Conservation (phyloP, 2,329 filamentous ascomycete species). For the Curvularia sp. region DNA sequence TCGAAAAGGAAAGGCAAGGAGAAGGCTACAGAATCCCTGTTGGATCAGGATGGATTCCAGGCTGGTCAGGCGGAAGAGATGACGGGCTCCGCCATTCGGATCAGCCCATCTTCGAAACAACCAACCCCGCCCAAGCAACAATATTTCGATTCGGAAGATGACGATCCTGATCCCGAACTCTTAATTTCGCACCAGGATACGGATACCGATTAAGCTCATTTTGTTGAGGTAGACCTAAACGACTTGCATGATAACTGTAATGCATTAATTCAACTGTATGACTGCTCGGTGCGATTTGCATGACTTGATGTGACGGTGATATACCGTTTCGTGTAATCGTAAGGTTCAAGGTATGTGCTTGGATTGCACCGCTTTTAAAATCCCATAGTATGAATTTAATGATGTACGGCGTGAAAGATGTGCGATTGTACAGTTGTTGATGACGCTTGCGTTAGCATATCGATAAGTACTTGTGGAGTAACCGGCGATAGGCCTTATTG, state of each 20-base stretch:
- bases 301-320: background rate
- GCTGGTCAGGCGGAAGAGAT: constrained; percentile 34
- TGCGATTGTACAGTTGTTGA: background rate
- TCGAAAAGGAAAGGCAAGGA: constrained; percentile 38
- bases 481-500: constrained; percentile 17
- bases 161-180: constrained; percentile 57
- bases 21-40: constrained; percentile 30
- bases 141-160: constrained; percentile 53
- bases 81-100: constrained; percentile 42
- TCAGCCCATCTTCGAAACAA: constrained; percentile 36
- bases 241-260: background rate
- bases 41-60: constrained; percentile 30
- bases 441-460: constrained; percentile 3
- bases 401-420: background rate
- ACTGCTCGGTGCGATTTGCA: background rate
- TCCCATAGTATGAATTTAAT: background rate
- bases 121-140: constrained; percentile 38
- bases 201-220: constrained; percentile 40
- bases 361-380: background rate
- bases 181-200: constrained; percentile 57
- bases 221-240: background rate
- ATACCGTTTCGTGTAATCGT: background rate
- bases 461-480: constrained; percentile 16
- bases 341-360: background rate
- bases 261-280: background rate